Conservation (phyloP, 495 filamentous ascomycete genomes). For the Lasiosphaeris hirsuta region DNA sequence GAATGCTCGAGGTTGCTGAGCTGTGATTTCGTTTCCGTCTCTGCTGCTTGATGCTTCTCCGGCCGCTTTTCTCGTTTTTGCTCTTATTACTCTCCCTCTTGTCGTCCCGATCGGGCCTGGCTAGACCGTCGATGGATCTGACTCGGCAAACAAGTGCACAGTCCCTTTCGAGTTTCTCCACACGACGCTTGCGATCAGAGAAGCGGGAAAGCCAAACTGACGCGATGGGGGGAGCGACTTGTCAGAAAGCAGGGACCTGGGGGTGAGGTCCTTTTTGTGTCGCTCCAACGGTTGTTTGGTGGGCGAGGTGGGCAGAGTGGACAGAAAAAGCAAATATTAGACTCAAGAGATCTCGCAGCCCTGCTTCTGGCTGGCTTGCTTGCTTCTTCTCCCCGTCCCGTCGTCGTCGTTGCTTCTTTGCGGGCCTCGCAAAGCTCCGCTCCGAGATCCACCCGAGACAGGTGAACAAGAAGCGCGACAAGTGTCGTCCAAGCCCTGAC, state of each 20-base stretch:
- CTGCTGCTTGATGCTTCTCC: no score
- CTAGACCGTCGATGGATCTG: not conserved
- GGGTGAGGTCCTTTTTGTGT: conserved; percentile 10
- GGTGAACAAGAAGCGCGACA: conserved; percentile 3
- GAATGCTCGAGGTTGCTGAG: not conserved
- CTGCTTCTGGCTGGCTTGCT: not conserved
- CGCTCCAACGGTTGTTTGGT: not conserved
- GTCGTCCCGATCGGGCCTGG: conserved; percentile 5
- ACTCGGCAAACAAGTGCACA: conserved; percentile 9
- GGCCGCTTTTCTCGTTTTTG: not conserved
- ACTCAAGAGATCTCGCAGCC: conserved; percentile 8
- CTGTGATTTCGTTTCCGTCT: not conserved
- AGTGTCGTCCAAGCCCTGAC: not conserved
- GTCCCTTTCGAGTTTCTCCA: conserved; percentile 7
- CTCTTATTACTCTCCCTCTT: not conserved
- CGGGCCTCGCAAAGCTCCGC: conserved; percentile 4
- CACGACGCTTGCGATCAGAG: not conserved
- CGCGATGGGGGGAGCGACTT: conserved; percentile 4
- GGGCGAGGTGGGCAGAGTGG: not conserved
- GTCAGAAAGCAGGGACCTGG: conserved; percentile 8
- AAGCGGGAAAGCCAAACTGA: not conserved
- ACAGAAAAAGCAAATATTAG: conserved; percentile 9
- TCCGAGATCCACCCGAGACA: conserved; percentile 17
- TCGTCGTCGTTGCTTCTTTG: conserved; percentile 11
- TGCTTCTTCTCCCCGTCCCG: not conserved